Base-by-base conservation (phyloP, 306 rosid species). In the Rosa rugosa region DNA sequence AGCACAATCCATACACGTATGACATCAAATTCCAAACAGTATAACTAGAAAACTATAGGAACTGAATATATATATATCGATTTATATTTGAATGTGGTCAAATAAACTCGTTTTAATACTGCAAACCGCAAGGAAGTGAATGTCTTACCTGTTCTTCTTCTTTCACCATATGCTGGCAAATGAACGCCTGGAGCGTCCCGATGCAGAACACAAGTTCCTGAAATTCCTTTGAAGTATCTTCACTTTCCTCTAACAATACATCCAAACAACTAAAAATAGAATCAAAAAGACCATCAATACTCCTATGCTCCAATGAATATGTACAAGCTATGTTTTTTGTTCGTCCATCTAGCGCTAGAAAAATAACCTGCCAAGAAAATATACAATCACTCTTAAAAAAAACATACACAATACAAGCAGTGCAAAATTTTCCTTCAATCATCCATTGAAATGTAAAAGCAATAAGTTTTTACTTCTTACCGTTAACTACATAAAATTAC, bases 81-180 rank as follows among this genome's bases (percentile, higher is more conserved):
- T n/a, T n/a, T n/a, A 31, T 31, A 31, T 31, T 31, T 31, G 36
- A 31, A 31, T 31, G 36, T 31, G 36, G 36, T 31, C 36, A 31
- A 31, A 31, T 31, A 31, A 31, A 31, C 36, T 31, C 36, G 36
- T 31, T 31, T 31, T 31, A 31, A 31, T 31, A 31, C 36, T 2
- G 36, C 36, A 31, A 31, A 31, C 36, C 36, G 2, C 36, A 31
- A 31, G 36, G 36, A 11, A 25, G n/a, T 1, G 7, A 63, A 31
- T 31, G 17, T 20, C 56, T 59, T 38, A 85, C 99, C 94, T 95
- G 99, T 75, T 92, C 79, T 93, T 95, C 99, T 88, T 92, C 99
- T 85, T 95, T 95, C 64, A 85, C 80, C 98, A 95, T 92, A 82
- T 92, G 96, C 69, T 87, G 93, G 86, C 73, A 87, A 67, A 81